These are phyloP conservation scores for Mycena rebaudengoi DNA, from an alignment of 768 basidiomycete genomes.

Conservation along the genomic window DNA sequence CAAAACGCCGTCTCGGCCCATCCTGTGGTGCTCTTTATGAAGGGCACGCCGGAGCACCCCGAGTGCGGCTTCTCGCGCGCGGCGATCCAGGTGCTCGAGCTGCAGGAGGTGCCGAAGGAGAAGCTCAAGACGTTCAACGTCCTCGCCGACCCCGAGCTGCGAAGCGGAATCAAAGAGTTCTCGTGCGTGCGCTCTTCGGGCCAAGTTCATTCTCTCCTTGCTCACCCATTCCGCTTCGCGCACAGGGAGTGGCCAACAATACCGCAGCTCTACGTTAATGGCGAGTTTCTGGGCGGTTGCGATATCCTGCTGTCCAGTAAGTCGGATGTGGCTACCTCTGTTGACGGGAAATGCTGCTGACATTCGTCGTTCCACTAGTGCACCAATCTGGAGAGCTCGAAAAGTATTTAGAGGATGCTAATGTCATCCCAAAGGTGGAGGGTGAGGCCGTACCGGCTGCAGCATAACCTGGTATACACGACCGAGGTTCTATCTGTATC, in stretches of 20 bases:
- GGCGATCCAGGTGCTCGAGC: conserved; percentile 87
- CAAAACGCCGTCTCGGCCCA: conserved; percentile 75
- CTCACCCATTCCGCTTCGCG: background rate
- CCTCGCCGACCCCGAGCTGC: conserved; percentile 83
- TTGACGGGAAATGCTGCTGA: too few relatives aligned
- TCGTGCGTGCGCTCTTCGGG: conserved; percentile 69
- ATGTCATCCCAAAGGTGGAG: conserved; percentile 66
- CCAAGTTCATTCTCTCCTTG: background rate
- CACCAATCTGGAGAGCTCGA: conserved; percentile 96
- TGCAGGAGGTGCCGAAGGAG: conserved; percentile 80
- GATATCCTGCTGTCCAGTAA: conserved; percentile 92
- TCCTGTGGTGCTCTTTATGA: conserved; percentile 98
- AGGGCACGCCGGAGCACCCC: conserved; percentile 86
- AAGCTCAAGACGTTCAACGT: conserved; percentile 94
- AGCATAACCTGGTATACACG: too few relatives aligned
- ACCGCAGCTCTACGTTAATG: conserved; percentile 93
- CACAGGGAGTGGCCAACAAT: conserved; percentile 96
- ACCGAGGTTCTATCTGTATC: too few relatives aligned
- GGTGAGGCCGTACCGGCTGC: conserved; percentile 20
- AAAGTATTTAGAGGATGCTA: conserved; percentile 74
- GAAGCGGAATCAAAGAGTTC: conserved; percentile 93
- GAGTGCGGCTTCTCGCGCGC: conserved; percentile 98
- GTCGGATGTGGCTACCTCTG: too few relatives aligned
- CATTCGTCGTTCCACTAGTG: conserved; percentile 61
- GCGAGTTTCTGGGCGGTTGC: conserved; percentile 96